Base-by-base conservation (phyloP, 805 yeast species). In the Saccharomycopsis oosterbeekiorum region DNA sequence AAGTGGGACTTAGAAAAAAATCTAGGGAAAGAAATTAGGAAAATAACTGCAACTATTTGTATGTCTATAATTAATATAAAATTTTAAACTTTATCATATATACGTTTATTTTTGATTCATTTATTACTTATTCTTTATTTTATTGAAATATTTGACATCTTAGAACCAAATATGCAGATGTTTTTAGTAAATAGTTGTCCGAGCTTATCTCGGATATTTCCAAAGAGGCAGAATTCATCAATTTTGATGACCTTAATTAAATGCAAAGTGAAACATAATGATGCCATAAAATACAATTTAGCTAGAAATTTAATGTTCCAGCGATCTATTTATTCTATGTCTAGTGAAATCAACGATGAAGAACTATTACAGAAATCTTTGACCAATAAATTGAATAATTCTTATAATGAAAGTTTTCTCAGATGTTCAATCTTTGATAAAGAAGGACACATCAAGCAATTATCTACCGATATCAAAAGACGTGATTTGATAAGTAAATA, bases 381-480 rank as follows among this genome's bases (percentile, higher is more conserved):
- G 40, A 59, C 58, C 4, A 42, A 56, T 43, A 62, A 59, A 59
- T 39, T 34, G 47, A 53, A 51, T 41, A 42, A 57, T 41, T 42
- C 58, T n/a, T 37, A 56, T 41, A 57, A 53, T 24, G 60, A 59
- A 15, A 59, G 40, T 24, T 53, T 17, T 34, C 36, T 64, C 9
- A 43, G 62, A 54, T 93, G 97, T 67, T 93, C 98, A 0, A 82
- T 89, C 0, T 84, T 94, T 65, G 91, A 92, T 68, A 65, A 69
- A 2, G 70, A 76, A 1, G 97, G 98, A 0, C 79, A 83, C 51
- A 84, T 89, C 26, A 77, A 80, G 1, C 84, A 87, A 0, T 85
- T 87, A 1, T 85, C 93, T 1, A 80, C 84, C 55, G 88, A 84
- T 68, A 84, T 86, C 71, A 89, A 89, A 64, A 82, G 89, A 68